Evolutionary conservation across 2,329 filamentous ascomycete genomes (phyloP).

Genomic region (Ophiocordyceps camponoti-leonardi): DNA sequence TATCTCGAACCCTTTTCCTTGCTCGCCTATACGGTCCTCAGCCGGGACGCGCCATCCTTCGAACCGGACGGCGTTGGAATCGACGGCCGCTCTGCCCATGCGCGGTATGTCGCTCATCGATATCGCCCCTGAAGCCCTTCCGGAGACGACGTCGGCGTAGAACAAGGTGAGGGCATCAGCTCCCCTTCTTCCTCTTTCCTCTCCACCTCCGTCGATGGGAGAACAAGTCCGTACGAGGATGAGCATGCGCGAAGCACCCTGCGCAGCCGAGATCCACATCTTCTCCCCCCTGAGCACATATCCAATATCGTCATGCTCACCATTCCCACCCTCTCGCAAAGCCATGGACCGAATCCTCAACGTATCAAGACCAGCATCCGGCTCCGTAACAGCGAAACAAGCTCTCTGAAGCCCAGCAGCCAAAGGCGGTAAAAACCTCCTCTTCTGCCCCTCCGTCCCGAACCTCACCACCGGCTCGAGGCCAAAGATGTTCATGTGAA

Average conservation of each 20-base stretch:
- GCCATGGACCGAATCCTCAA: slow-evolving; percentile 52
- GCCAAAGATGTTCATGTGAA: slow-evolving; percentile 53
- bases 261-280: slow-evolving; percentile 78
- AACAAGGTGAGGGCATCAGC: slow-evolving; percentile 64
- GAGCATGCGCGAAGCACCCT: slow-evolving; percentile 70
- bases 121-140: slow-evolving; percentile 28
- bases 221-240: slow-evolving; percentile 61
- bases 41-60: slow-evolving; percentile 55
- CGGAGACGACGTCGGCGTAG: slow-evolving; percentile 57
- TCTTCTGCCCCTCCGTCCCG: slow-evolving; percentile 45
- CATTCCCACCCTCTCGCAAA: not conserved
- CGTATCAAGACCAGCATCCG: slow-evolving; percentile 65
- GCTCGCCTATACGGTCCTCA: slow-evolving; percentile 48
- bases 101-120: slow-evolving; percentile 61
- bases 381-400: slow-evolving; percentile 77
- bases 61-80: slow-evolving; percentile 81
- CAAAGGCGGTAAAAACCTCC: slow-evolving; percentile 49
- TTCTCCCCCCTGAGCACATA: slow-evolving; percentile 65
- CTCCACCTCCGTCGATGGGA: too few relatives aligned
- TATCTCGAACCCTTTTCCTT: slow-evolving; percentile 64
- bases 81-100: slow-evolving; percentile 69
- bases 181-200: slow-evolving; percentile 44
- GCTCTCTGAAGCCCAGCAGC: slow-evolving; percentile 54
- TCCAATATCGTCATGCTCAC: slow-evolving; percentile 30
- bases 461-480: slow-evolving; percentile 62